phyloP scores from a whole-genome alignment of 73 alveolate species.

The Tetrahymena elliotti region DNA sequence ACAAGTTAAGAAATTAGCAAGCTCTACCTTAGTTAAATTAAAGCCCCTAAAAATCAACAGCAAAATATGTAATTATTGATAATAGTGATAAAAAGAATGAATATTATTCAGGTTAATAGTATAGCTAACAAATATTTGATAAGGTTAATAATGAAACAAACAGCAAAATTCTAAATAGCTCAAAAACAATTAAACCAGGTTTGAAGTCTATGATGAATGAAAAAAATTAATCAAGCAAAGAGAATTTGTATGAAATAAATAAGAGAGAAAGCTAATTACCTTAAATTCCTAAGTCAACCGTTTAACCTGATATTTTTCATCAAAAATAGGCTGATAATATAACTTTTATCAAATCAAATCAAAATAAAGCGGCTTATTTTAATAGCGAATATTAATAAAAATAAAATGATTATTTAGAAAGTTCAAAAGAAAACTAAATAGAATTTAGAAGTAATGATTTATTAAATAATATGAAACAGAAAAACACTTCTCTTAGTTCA shows the following conservation, averaged over 20 bases:
- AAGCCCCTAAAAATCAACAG: not conserved
- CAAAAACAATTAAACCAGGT: not conserved
- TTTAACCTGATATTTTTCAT: not conserved
- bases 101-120: not conserved
- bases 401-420: not conserved
- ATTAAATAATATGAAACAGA: not conserved
- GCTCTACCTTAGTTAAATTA: not conserved
- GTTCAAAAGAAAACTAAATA: not conserved
- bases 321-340: not conserved
- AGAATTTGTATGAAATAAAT: not conserved
- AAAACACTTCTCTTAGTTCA: not conserved
- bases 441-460: not conserved
- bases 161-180: not conserved
- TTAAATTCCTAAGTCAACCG: not conserved
- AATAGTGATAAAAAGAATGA: not conserved
- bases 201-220: not conserved
- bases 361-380: not conserved
- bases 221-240: not conserved
- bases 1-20: not conserved
- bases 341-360: not conserved
- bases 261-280: not conserved
- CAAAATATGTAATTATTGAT: not conserved
- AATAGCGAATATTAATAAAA: not conserved
- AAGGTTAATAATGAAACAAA: not conserved
- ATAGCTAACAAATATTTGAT: not conserved